phyloP scores from a whole-genome alignment of 225 moss, liverwort and hornwort genomes.

The Thuidium tamariscinum region DNA sequence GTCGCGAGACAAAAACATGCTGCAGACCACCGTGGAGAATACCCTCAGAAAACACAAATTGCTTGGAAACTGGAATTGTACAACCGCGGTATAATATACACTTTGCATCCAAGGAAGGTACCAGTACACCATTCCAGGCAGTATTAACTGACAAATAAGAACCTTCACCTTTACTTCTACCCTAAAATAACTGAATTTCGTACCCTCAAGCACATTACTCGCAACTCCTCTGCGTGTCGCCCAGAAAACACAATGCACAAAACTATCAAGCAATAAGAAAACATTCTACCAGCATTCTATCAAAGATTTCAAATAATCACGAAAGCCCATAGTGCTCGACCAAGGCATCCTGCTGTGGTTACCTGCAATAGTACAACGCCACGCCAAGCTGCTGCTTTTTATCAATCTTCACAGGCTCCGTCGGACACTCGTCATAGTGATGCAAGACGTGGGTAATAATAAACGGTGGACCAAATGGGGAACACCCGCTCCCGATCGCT shows the following conservation, averaged over 20 bases:
- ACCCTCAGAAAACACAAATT: neutral
- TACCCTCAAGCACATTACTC: neutral
- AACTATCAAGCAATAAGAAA: conserved; percentile 2
- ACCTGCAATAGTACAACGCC: conserved; percentile 6
- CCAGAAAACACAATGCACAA: neutral
- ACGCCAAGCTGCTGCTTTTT: conserved; percentile 1
- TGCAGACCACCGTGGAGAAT: neutral
- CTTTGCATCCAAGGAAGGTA: conserved; percentile 20
- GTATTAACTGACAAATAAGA: neutral
- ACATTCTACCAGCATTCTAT: neutral
- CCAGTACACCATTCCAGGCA: conserved; percentile 16
- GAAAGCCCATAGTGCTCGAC: neutral
- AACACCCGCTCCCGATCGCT: neutral
- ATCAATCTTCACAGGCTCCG: conserved; percentile 5
- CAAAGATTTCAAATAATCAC: neutral
- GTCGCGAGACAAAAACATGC: neutral
- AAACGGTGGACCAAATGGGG: neutral
- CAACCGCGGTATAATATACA: conserved; percentile 19
- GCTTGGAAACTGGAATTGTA: conserved; percentile 19
- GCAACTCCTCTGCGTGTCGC: neutral
- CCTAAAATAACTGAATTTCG: neutral
- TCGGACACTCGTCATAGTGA: neutral
- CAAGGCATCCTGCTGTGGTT: neutral
- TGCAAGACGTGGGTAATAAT: neutral
- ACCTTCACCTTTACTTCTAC: conserved; percentile 6